A percentile compares a stretch with the other conserved stretches of the same genome.
These are phyloP conservation scores for Poronia punctata DNA, from an alignment of 495 filamentous ascomycete species.

Conservation along the genomic window DNA sequence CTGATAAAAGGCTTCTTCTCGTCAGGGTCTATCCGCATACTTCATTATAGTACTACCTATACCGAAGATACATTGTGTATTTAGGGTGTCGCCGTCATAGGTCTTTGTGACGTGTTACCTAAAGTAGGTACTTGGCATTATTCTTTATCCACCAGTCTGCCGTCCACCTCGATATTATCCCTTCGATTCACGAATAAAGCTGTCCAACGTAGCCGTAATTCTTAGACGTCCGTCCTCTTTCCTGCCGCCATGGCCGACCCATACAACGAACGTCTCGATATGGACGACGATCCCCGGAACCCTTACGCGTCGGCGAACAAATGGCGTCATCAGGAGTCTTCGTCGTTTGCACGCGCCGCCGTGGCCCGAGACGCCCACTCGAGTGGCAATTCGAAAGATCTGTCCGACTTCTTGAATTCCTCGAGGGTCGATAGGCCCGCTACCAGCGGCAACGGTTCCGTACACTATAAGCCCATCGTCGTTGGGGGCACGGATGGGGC, in stretches of 20 bases:
- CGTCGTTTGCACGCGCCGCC: constrained; percentile 35
- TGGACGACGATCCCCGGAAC: constrained; percentile 29
- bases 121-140: too few relatives aligned
- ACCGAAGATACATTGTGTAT: too few relatives aligned
- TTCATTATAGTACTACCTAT: too few relatives aligned
- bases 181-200: too few relatives aligned
- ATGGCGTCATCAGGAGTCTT: constrained; percentile 50
- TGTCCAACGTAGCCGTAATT: too few relatives aligned
- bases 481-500: constrained; percentile 28
- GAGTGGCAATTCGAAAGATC: constrained; percentile 32
- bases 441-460: constrained; percentile 18
- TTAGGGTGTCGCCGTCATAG: too few relatives aligned
- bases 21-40: too few relatives aligned
- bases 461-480: constrained; percentile 33
- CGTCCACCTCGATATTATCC: too few relatives aligned
- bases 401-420: constrained; percentile 45
- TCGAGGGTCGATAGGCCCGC: constrained; percentile 30
- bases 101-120: too few relatives aligned
- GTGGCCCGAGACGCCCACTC: constrained; percentile 33
- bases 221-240: too few relatives aligned
- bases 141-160: too few relatives aligned
- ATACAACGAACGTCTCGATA: constrained; percentile 22
- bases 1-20: too few relatives aligned
- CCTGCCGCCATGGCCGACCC: constrained; percentile 19
- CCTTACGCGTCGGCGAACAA: constrained; percentile 40